phyloP scores from a whole-genome alignment of 352 stramenopile genomes.

The Globisporangium recalcitrans region DNA sequence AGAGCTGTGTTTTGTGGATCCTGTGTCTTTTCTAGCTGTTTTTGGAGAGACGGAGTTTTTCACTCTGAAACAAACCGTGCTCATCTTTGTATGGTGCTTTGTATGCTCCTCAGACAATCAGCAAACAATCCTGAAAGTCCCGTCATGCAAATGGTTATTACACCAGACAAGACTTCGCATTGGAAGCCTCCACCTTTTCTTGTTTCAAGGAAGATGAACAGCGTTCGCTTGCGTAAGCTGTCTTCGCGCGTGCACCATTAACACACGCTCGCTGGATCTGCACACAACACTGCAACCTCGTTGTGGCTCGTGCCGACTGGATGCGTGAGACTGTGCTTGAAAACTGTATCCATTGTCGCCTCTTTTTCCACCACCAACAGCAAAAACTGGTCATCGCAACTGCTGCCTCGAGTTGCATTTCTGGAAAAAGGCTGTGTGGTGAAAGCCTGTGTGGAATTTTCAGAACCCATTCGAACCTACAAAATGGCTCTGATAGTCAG shows the following conservation, averaged over 20 bases:
- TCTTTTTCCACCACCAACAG: not conserved
- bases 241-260: not conserved
- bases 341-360: not conserved
- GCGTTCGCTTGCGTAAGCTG: not conserved
- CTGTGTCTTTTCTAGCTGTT: no score
- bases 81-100: not conserved
- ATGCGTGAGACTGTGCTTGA: not conserved
- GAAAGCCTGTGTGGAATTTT: no score
- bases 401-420: no score
- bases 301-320: not conserved
- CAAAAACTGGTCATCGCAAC: not conserved
- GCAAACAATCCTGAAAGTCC: not conserved
- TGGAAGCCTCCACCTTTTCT: not conserved
- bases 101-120: not conserved
- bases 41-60: not conserved
- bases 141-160: not conserved
- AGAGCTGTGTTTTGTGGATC: no score
- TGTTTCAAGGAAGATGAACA: not conserved
- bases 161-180: not conserved
- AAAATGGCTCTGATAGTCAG: not conserved
- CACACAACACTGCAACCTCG: not conserved
- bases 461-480: no score
- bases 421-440: no score
- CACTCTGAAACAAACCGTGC: not conserved
- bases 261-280: not conserved